phyloP scores from a whole-genome alignment of 495 filamentous ascomycete genomes.

The Penicillium lividum region DNA sequence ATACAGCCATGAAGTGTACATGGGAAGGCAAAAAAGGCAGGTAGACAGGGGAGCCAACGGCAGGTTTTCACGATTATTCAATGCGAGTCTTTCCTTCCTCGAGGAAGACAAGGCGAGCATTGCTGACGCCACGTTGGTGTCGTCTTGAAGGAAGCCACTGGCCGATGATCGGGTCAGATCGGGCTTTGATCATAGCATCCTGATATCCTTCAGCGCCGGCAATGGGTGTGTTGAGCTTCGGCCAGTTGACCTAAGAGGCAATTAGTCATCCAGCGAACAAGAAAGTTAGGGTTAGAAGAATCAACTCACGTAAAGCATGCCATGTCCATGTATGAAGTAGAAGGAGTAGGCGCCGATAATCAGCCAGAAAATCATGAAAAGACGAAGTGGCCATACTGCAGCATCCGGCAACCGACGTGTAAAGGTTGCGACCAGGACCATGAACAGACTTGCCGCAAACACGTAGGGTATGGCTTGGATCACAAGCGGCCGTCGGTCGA shows the following conservation, averaged over 20 bases:
- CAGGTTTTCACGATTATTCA: slow-evolving; percentile 52
- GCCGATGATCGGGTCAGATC: slow-evolving; percentile 75
- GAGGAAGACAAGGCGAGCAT: slow-evolving; percentile 72
- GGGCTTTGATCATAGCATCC: slow-evolving; percentile 75
- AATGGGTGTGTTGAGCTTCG: slow-evolving; percentile 83
- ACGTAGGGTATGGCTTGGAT: slow-evolving; percentile 92
- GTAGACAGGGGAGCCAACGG: slow-evolving; percentile 4
- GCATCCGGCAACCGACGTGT: slow-evolving; percentile 66
- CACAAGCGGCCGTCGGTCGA: slow-evolving; percentile 81
- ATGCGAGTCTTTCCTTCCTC: slow-evolving; percentile 98
- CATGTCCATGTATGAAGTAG: slow-evolving; percentile 74
- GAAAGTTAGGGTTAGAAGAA: slow-evolving; percentile 19
- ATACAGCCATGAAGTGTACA: slow-evolving; percentile 28
- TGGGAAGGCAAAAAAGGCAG: slow-evolving; percentile 10
- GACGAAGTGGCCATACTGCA: slow-evolving; percentile 70
- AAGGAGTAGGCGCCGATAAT: slow-evolving; percentile 65
- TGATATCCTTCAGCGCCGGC: slow-evolving; percentile 86
- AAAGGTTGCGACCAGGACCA: slow-evolving; percentile 76
- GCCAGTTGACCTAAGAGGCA: slow-evolving; percentile 82
- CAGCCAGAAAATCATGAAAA: slow-evolving; percentile 78
- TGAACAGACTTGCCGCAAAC: slow-evolving; percentile 82
- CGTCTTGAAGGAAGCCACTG: slow-evolving; percentile 58
- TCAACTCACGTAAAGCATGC: slow-evolving; percentile 82
- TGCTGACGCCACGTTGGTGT: slow-evolving; percentile 78
- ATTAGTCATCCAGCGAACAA: background rate